These are phyloP conservation scores for Raddia distichophylla DNA, from an alignment of 176 grass and related monocot species.

Conservation along the genomic window DNA sequence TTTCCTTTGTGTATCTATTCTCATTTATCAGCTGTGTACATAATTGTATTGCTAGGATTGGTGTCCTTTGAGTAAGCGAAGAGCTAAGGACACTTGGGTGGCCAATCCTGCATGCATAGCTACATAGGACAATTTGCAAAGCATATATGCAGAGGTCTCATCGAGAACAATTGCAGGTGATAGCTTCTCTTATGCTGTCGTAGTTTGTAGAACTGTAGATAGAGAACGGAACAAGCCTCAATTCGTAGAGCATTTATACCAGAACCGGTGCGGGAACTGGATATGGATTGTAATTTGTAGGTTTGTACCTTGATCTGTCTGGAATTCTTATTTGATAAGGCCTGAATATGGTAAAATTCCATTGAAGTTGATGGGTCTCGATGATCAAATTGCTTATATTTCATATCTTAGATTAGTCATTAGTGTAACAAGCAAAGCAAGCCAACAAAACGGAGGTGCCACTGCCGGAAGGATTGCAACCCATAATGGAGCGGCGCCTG, in stretches of 20 bases:
- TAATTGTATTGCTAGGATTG: neutral
- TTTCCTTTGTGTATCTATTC: neutral
- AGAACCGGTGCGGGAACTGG: neutral
- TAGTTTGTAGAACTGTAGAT: neutral
- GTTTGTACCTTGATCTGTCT: neutral
- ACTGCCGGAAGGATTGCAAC: too few relatives aligned
- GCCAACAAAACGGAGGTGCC: too few relatives aligned
- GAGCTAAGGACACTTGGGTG: conserved; percentile 31
- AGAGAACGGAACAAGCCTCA: neutral
- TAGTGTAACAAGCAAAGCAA: too few relatives aligned
- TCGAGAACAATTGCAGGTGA: conserved; percentile 36
- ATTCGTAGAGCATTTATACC: neutral
- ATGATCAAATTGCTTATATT: too few relatives aligned
- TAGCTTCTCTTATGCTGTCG: conserved; percentile 8
- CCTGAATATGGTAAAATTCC: too few relatives aligned
- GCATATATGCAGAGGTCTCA: conserved; percentile 36
- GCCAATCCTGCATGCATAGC: conserved; percentile 15
- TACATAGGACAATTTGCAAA: conserved; percentile 24
- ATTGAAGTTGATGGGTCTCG: too few relatives aligned
- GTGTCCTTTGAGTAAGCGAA: conserved; percentile 35
- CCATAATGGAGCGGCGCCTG: too few relatives aligned
- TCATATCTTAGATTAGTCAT: too few relatives aligned
- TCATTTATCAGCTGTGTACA: neutral
- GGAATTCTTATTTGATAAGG: neutral
- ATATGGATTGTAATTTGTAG: neutral